Base-by-base conservation (phyloP, 2,329 filamentous ascomycete species). In the Rutstroemia sp. region DNA sequence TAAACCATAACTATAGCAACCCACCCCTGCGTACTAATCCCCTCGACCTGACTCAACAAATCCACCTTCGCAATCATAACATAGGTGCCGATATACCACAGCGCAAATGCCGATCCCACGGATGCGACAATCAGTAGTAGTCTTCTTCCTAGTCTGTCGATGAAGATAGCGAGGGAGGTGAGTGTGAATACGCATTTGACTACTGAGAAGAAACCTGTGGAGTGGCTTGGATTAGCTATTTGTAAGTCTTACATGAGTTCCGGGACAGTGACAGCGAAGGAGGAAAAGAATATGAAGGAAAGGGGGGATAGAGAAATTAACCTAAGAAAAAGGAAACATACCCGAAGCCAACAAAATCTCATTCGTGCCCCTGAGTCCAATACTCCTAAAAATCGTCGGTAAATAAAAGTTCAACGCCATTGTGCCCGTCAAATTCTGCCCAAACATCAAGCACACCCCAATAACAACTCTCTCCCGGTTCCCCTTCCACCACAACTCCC, bases 121-220 rank as follows among this genome's bases (percentile, higher is more conserved):
- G 60, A 60, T 30, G 47, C 54, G 6, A 50, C 57, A 25, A 63
- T 40, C 1, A 76, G 67, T 0, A 73, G 67, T n/a, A 71, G 71
- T 59, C 81, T 80, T 46, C 81, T 76, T n/a, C 80, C 81, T 57
- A 82, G 74, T 47, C 77, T 76, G 58, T 84, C 81, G 58, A 83
- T 78, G 23, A 83, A 71, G 72, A 83, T 80, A 57, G 82, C 71
- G 2, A 80, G 80, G 61, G 79, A 82, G 40, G 57, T 23, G 30
- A 62, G 58, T 3, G 62, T 64, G 5, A 59, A 57, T 7, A 64
- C 40, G 21, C 56, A 58, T 54, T 62, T 64, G 16, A 62, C 60
- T 3, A 50, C 56, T 10, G 62, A 59, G 49, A 57, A 64, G 57
- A 64, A 62, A 1, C 60, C 62, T 64, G 38, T 45, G 27, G 10